Evolutionary conservation across 2,329 filamentous ascomycete genomes (phyloP).

Genomic region (Botrytis paeoniae): DNA sequence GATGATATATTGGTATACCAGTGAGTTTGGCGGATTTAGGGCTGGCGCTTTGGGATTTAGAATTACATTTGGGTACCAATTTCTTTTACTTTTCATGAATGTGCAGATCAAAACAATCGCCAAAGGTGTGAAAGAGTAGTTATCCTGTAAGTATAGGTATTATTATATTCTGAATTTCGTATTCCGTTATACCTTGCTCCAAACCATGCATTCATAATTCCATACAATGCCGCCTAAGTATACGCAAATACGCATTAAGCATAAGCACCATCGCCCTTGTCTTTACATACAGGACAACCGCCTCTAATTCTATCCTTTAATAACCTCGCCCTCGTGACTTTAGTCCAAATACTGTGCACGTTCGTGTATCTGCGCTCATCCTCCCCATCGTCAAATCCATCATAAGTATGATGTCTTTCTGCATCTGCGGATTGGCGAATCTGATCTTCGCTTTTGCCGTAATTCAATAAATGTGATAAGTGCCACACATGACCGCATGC

Average conservation of each 20-base stretch:
- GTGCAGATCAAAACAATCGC: background rate
- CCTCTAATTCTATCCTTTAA: slow-evolving; percentile 66
- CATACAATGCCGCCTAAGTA: background rate
- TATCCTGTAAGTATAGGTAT: slow-evolving; percentile 1
- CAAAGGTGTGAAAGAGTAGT: background rate
- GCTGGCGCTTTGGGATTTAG: background rate
- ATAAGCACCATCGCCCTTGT: slow-evolving; percentile 7
- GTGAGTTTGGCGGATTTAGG: background rate
- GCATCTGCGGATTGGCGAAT: slow-evolving; percentile 41
- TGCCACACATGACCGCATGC: slow-evolving; percentile 82
- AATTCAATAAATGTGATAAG: slow-evolving; percentile 64
- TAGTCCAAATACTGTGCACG: slow-evolving; percentile 71
- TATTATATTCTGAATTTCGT: slow-evolving; percentile 20
- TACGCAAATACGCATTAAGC: slow-evolving; percentile 1
- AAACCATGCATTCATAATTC: background rate
- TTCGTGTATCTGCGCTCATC: slow-evolving; percentile 43
- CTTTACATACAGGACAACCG: slow-evolving; percentile 59
- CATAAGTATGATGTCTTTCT: slow-evolving; percentile 41
- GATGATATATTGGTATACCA: background rate
- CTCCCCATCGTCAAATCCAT: slow-evolving; percentile 43
- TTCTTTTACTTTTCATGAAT: background rate
- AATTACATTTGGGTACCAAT: background rate
- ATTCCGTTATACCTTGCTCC: background rate
- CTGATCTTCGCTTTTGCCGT: slow-evolving; percentile 29
- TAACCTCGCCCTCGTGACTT: slow-evolving; percentile 81